phyloP scores from a whole-genome alignment of 2,329 filamentous ascomycete species.

The Aspergillus pseudoviridinutans region DNA sequence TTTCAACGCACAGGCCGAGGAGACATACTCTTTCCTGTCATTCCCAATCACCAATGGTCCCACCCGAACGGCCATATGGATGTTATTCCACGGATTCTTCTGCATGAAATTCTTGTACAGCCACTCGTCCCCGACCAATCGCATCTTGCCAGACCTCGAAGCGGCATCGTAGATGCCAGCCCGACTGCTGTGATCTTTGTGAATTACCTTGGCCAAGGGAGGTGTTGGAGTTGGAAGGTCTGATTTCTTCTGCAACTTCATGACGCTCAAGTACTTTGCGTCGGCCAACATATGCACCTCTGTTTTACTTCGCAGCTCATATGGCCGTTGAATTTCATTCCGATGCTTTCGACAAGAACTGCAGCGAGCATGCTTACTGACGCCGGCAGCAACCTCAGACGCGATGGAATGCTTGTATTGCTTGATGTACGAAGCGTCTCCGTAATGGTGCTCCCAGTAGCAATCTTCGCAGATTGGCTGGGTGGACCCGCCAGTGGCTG shows the following conservation, averaged over 20 bases:
- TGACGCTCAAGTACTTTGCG: conserved; percentile 5
- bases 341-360: neutral
- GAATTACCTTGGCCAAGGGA: conserved; percentile 1
- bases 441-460: conserved; percentile 28
- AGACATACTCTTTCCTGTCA: conserved; percentile 34
- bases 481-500: neutral
- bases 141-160: conserved; percentile 4
- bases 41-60: conserved; percentile 42
- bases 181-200: neutral
- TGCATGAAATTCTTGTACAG: conserved; percentile 27
- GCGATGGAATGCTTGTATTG: conserved; percentile 34
- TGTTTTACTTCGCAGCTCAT: neutral
- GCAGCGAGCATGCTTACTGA: neutral
- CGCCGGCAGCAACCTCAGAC: conserved; percentile 13
- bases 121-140: conserved; percentile 14
- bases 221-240: neutral
- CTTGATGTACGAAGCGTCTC: conserved; percentile 25
- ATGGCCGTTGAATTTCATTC: too few species aligned
- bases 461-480: conserved; percentile 33
- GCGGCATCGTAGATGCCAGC: neutral
- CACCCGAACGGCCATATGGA: conserved; percentile 40
- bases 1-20: neutral
- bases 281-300: neutral
- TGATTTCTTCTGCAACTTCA: neutral
- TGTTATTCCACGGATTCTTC: conserved; percentile 36